Conservation (phyloP, 805 yeast species). For the Blastobotrys americana region DNA sequence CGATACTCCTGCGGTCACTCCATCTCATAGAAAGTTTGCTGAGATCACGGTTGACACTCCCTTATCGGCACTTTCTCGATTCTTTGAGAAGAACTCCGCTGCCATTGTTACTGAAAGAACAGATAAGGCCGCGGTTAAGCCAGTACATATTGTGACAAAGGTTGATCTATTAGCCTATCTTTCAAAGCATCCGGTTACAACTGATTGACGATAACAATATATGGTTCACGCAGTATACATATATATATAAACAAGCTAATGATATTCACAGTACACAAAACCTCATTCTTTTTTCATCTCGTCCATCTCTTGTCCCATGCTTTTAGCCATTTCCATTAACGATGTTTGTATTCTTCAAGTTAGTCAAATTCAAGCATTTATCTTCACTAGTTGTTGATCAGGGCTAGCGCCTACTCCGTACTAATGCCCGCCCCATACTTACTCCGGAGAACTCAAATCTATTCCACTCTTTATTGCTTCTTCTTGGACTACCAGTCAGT, state of each 20-base stretch:
- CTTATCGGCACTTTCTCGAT: conserved; percentile 60
- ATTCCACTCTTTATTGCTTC: conserved; percentile 17
- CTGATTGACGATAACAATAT: not conserved
- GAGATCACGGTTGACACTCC: conserved; percentile 60
- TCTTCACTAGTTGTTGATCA: no score
- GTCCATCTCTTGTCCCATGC: no score
- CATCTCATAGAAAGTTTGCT: conserved; percentile 59
- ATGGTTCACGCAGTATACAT: no score
- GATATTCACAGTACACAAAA: no score
- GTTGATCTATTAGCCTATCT: conserved; percentile 62
- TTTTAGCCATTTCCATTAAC: no score
- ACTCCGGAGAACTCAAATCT: conserved; percentile 20
- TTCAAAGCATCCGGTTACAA: conserved; percentile 20
- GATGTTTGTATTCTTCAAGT: no score
- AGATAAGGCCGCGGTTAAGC: conserved; percentile 43
- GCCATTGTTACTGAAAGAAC: conserved; percentile 66
- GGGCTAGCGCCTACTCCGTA: no score
- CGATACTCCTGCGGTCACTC: conserved; percentile 35
- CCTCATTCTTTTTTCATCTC: no score
- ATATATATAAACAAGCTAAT: no score
- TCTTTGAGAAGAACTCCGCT: conserved; percentile 78
- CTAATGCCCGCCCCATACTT: no score
- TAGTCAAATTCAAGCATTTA: no score
- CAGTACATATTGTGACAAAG: conserved; percentile 80
- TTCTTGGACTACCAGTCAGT: conserved; percentile 14